Conservation (phyloP, 805 yeast species). For the Metschnikowia similis region DNA sequence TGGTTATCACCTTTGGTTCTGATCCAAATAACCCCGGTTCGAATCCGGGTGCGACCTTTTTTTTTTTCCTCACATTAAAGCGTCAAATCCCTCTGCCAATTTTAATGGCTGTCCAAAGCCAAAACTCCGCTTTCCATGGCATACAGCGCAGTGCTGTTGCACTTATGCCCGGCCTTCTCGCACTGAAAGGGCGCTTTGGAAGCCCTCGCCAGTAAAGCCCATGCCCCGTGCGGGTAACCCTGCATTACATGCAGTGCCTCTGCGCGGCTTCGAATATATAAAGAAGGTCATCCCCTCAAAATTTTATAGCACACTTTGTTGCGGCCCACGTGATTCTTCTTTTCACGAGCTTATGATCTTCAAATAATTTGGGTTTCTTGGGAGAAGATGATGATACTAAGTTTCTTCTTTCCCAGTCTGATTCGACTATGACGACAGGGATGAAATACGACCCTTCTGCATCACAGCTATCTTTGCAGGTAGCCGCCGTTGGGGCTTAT, state of each 20-base stretch:
- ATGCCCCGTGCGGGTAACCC: conserved; percentile 11
- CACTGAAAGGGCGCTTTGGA: too few species aligned
- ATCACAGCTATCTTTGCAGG: conserved; percentile 36
- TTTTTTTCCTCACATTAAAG: neutral
- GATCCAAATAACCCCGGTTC: conserved; percentile 83
- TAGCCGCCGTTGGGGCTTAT: conserved; percentile 53
- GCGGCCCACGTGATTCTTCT: conserved; percentile 14
- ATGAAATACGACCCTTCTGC: conserved; percentile 45
- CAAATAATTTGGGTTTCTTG: conserved; percentile 10
- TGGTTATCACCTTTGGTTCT: conserved; percentile 79
- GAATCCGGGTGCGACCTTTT: conserved; percentile 76
- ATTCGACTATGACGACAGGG: conserved; percentile 93
- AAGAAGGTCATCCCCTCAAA: conserved; percentile 1
- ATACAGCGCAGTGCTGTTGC: too few species aligned
- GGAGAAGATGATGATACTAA: conserved; percentile 42
- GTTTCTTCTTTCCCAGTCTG: conserved; percentile 91
- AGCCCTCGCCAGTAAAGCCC: too few species aligned
- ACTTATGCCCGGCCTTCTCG: too few species aligned
- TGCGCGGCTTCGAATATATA: conserved; percentile 12
- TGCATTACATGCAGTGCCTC: conserved; percentile 7
- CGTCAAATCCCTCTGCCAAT: too few species aligned
- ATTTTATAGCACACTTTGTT: neutral
- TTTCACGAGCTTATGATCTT: conserved; percentile 21
- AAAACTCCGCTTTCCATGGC: too few species aligned
- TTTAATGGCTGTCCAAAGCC: too few species aligned